Conservation (phyloP, 805 yeast genomes). For the Wickerhamomyces silvicola region DNA sequence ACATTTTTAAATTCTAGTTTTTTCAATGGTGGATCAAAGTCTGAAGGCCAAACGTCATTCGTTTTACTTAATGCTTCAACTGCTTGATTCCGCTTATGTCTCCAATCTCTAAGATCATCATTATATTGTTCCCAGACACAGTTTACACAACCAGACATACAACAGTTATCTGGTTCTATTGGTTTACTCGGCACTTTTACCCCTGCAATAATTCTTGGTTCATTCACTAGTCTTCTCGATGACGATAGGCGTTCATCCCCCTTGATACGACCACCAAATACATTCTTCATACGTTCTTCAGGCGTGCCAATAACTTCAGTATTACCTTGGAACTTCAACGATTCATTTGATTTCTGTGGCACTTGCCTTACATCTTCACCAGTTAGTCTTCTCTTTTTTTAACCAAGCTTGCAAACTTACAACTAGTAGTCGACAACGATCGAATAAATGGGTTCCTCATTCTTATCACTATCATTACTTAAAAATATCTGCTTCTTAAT, state of each 20-base stretch:
- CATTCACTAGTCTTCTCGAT: conserved; percentile 22
- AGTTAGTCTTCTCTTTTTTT: too few relatives aligned
- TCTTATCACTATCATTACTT: too few relatives aligned
- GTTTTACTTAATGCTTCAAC: conserved; percentile 38
- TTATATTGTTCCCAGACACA: conserved; percentile 94
- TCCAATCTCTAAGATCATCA: conserved; percentile 87
- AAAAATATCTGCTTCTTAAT: too few relatives aligned
- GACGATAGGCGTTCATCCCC: conserved; percentile 42
- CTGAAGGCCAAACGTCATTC: conserved; percentile 54
- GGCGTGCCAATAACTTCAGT: conserved; percentile 26
- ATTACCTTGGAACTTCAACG: conserved; percentile 25
- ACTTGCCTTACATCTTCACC: too few relatives aligned
- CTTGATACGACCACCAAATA: conserved; percentile 51
- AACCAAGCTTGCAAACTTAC: too few relatives aligned
- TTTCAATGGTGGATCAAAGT: conserved; percentile 52
- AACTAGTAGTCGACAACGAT: too few relatives aligned
- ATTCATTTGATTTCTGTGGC: neutral
- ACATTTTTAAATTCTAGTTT: conserved; percentile 35
- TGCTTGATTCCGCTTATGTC: conserved; percentile 51
- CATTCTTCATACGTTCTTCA: conserved; percentile 40
- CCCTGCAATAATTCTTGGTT: conserved; percentile 43
- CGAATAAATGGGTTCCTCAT: too few relatives aligned
- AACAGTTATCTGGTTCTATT: conserved; percentile 88
- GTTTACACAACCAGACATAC: conserved; percentile 95
- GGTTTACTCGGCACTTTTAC: conserved; percentile 79